phyloP scores from a whole-genome alignment of 2,329 filamentous ascomycete species.

The Aureobasidium melanogenum region DNA sequence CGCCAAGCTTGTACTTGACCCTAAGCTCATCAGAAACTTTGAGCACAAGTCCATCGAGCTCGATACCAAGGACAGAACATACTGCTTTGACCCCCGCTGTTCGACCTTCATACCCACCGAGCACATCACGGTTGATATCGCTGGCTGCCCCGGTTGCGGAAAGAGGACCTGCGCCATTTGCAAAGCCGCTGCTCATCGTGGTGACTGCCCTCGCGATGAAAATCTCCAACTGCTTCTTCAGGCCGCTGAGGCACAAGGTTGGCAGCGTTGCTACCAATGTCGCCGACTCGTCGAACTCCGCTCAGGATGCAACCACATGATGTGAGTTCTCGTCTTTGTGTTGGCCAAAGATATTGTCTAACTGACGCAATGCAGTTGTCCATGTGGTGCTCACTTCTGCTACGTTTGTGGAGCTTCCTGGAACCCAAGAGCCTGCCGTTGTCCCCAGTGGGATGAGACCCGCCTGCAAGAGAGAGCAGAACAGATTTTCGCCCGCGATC shows the following conservation, averaged over 20 bases:
- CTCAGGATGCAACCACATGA: conserved; percentile 50
- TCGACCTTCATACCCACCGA: conserved; percentile 37
- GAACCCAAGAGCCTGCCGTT: conserved; percentile 13
- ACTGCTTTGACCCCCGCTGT: conserved; percentile 41
- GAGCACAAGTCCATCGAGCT: conserved; percentile 41
- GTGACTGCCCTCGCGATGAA: conserved; percentile 41
- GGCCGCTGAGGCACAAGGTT: conserved; percentile 36
- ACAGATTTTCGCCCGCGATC: not conserved
- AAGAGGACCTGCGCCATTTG: conserved; percentile 39
- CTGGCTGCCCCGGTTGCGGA: conserved; percentile 35
- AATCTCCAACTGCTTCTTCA: conserved; percentile 32
- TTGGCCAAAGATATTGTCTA: too few relatives aligned
- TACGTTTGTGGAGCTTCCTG: conserved; percentile 19
- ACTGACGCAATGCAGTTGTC: not conserved
- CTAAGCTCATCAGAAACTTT: conserved; percentile 29
- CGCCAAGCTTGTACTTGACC: conserved; percentile 29
- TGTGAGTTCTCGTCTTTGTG: conserved; percentile 36
- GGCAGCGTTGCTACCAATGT: conserved; percentile 45
- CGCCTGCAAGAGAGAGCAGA: conserved; percentile 10
- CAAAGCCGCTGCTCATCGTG: conserved; percentile 38
- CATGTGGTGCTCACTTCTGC: too few relatives aligned
- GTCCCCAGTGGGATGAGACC: not conserved
- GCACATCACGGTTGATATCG: conserved; percentile 28
- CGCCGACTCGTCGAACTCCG: conserved; percentile 39
- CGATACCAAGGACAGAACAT: conserved; percentile 39